These are phyloP conservation scores for Penicillium sp. DNA, from an alignment of 2,329 filamentous ascomycete genomes.

Conservation along the genomic window DNA sequence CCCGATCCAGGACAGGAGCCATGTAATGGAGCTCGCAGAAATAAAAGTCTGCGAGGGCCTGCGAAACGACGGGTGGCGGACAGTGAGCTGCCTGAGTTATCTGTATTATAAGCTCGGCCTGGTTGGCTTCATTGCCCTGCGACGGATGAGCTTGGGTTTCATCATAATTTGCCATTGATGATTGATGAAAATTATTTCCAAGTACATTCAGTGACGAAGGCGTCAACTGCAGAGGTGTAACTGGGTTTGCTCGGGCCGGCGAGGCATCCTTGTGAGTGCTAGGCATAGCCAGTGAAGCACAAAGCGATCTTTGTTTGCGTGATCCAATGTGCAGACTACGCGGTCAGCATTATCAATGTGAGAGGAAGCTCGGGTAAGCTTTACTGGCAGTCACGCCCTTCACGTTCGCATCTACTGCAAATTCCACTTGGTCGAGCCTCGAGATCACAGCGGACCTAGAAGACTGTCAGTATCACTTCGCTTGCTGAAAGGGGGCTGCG, in stretches of 20 bases:
- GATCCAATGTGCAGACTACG: not conserved
- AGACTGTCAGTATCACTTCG: not conserved
- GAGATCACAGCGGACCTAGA: conserved; percentile 9
- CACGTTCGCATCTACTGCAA: conserved; percentile 7
- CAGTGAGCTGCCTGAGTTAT: not conserved
- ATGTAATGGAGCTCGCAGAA: not conserved
- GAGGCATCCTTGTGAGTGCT: not conserved
- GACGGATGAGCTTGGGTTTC: not conserved
- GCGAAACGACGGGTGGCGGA: not conserved
- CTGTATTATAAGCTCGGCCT: not conserved
- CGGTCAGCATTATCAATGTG: not conserved
- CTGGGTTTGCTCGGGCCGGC: not conserved
- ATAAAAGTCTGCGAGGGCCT: not conserved
- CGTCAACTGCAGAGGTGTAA: not conserved
- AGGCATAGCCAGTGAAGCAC: not conserved
- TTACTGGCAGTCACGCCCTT: conserved; percentile 1
- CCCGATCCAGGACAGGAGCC: not conserved
- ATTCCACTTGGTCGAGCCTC: conserved; percentile 2
- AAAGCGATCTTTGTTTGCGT: not conserved
- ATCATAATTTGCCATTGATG: not conserved
- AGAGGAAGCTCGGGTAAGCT: not conserved
- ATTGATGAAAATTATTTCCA: not conserved
- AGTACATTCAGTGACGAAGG: not conserved
- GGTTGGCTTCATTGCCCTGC: not conserved
- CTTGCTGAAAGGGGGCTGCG: not conserved